phyloP scores from a whole-genome alignment of 352 stramenopile genomes.

The Globisporangium cederbergense region DNA sequence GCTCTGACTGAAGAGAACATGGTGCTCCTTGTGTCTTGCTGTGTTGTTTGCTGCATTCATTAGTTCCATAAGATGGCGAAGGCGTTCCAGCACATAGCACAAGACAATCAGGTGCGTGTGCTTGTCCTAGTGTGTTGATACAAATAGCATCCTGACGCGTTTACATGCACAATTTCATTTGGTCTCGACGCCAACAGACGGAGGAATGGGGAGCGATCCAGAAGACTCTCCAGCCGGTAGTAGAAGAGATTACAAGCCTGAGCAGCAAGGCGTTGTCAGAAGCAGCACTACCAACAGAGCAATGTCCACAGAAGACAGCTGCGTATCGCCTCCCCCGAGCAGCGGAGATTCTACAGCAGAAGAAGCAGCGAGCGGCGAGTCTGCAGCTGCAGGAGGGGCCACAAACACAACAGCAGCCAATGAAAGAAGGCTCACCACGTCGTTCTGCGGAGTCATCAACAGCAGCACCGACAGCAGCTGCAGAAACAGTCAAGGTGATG shows the following conservation, averaged over 20 bases:
- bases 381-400: background rate
- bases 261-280: background rate
- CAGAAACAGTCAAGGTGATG: background rate
- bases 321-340: slow-evolving; percentile 24
- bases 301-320: background rate
- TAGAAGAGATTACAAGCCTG: slow-evolving; percentile 24
- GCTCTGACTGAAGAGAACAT: background rate
- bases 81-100: background rate
- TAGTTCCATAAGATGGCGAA: slow-evolving; percentile 12
- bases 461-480: background rate
- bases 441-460: background rate
- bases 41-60: background rate
- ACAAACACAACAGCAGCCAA: background rate
- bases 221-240: slow-evolving; percentile 17
- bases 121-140: background rate
- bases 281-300: background rate
- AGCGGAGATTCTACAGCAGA: slow-evolving; percentile 25
- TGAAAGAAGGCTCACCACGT: background rate
- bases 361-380: slow-evolving; percentile 11
- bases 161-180: background rate
- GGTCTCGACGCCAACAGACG: background rate
- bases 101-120: background rate
- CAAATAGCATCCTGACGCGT: background rate
- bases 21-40: background rate
- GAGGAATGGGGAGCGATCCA: slow-evolving; percentile 25